Base-by-base conservation (phyloP, 345 rosid genomes). In the Populus tremula region DNA sequence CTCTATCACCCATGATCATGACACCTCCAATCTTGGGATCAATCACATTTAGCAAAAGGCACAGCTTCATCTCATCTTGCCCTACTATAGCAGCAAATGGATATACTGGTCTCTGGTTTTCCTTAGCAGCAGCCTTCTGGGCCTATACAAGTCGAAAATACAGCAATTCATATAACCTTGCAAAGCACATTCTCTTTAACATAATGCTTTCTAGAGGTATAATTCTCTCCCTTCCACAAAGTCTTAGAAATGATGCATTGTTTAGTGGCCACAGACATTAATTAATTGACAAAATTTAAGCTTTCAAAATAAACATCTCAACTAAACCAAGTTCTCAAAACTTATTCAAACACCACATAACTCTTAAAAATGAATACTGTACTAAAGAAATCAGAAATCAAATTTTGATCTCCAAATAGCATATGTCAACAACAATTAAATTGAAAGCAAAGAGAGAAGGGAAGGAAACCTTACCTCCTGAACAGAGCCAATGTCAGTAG, bases 21-120 rank as follows among this genome's bases (percentile, higher is more conserved):
- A 94, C 97, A 65, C 96, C 98, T 16, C 98, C 97, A 77, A 93
- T 93, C 91, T 92, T 92, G 36, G 98, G 98, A 84, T 96, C 99
- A 36, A 93, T 96, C 79, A 96, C 99, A 76, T 93, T 92, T 47
- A 94, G 80, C 75, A 96, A 61, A 76, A 96, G 98, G 81, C 99
- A 96, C 12, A 94, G 79, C 78, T 93, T 94, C 98, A 94, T 93
- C 91, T 94, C 98, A 74, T 94, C 98, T 81, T 94, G 97, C 77
- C 98, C 98, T 43, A 94, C 98, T 68, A 94, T 91, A 56, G 98
- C 98, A 16, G 97, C 90, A 77, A 94, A 94, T 8, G 98, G 98
- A 85, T 86, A 94, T 9, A 93, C 97, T 0, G 98, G 97, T 70
- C 98, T 90, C 78, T 88, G 95, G 81, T 76, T 94, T 67, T 91